Conservation (phyloP, 352 stramenopile genomes). For the Pythium diclinum region DNA sequence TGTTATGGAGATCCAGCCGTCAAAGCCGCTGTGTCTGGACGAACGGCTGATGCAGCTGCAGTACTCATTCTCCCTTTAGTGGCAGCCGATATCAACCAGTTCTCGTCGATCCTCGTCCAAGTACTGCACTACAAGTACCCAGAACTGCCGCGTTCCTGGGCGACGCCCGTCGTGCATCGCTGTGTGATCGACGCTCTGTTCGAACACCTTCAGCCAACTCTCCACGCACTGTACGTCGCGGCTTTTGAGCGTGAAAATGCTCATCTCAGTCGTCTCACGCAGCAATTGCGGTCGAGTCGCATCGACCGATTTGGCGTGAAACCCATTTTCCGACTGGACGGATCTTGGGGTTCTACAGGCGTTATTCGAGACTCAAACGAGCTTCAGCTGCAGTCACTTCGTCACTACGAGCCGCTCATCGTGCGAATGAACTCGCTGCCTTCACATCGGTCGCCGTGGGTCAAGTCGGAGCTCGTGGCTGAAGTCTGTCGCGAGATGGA, state of each 20-base stretch:
- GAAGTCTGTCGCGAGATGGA: slow-evolving; percentile 47
- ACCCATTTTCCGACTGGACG: slow-evolving; percentile 52
- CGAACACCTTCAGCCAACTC: slow-evolving; percentile 53
- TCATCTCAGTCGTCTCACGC: slow-evolving; percentile 33
- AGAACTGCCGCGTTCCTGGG: slow-evolving; percentile 19
- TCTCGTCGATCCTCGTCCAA: slow-evolving; percentile 47
- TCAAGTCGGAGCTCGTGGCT: slow-evolving; percentile 48
- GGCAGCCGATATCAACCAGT: slow-evolving; percentile 49
- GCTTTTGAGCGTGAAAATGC: slow-evolving; percentile 51
- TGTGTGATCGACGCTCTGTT: slow-evolving; percentile 59
- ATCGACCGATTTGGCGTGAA: slow-evolving; percentile 43
- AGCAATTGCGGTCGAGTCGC: slow-evolving; percentile 26
- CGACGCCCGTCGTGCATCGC: slow-evolving; percentile 31
- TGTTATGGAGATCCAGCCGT: slow-evolving; percentile 36
- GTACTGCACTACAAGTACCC: slow-evolving; percentile 60
- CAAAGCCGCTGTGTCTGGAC: slow-evolving; percentile 13
- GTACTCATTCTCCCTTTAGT: slow-evolving; percentile 36
- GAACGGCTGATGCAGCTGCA: background rate
- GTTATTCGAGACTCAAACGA: slow-evolving; percentile 27
- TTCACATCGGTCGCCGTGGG: slow-evolving; percentile 49
- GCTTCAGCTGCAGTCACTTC: slow-evolving; percentile 29
- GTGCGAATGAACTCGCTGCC: slow-evolving; percentile 44
- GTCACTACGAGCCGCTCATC: slow-evolving; percentile 39
- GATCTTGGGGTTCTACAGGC: slow-evolving; percentile 25
- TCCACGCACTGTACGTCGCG: slow-evolving; percentile 52